phyloP scores from a whole-genome alignment of 1,139 yeast species.

The Geotrichum cucujoidarum region DNA sequence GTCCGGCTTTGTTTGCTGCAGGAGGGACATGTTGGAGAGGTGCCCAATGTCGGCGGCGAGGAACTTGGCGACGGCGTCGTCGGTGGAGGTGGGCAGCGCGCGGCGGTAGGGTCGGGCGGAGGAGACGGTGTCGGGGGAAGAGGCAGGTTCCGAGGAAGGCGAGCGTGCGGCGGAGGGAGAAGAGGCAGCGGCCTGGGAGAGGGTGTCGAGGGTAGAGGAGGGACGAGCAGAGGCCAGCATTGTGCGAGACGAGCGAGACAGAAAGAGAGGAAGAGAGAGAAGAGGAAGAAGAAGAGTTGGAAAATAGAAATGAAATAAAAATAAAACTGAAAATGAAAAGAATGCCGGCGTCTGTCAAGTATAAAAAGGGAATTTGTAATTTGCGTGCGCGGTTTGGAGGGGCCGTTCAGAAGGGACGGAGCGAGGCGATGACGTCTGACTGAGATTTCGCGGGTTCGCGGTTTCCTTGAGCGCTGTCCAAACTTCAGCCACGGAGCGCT shows the following conservation, averaged over 20 bases:
- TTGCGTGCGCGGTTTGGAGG: no score
- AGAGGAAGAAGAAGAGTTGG: no score
- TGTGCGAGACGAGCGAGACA: background rate
- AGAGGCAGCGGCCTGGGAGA: conserved; percentile 10
- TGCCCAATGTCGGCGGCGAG: background rate
- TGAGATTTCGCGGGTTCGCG: no score
- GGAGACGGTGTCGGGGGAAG: conserved; percentile 1
- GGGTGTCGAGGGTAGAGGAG: conserved; percentile 7
- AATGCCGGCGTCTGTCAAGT: no score
- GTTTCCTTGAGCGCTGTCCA: no score
- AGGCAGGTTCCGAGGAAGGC: conserved; percentile 4
- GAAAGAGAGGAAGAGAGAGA: background rate
- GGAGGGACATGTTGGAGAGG: background rate
- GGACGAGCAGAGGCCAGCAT: background rate
- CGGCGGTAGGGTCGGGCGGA: conserved; percentile 6
- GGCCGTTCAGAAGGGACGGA: no score
- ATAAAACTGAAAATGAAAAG: no score
- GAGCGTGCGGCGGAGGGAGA: background rate
- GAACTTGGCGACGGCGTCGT: background rate
- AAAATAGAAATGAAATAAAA: no score
- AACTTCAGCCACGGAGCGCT: no score
- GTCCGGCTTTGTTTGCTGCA: background rate
- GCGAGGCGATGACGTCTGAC: no score
- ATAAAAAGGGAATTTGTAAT: no score
- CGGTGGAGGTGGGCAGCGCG: background rate